A percentile compares a stretch with the other conserved stretches of the same genome.
Conservation (phyloP, 2,329 filamentous ascomycete species). For the Penicillium sp. region DNA sequence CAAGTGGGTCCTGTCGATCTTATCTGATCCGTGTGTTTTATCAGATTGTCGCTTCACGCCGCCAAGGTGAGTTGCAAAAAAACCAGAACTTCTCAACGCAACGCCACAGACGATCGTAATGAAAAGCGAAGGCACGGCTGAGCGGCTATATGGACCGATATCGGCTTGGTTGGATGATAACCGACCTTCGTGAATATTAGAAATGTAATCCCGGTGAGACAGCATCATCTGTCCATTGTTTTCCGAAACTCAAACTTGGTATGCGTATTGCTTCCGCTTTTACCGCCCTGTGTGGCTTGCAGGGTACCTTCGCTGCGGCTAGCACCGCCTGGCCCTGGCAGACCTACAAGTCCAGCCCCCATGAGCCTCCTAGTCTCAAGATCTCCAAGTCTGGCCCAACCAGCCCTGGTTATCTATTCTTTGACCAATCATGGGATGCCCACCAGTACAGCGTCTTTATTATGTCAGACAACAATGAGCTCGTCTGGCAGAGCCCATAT, state of each 20-base stretch:
- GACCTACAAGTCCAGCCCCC: not conserved
- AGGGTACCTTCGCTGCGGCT: not conserved
- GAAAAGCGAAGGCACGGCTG: not conserved
- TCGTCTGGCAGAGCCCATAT: conserved; percentile 30
- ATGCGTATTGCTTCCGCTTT: not conserved
- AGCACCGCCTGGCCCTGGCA: conserved; percentile 1
- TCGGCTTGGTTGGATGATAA: not conserved
- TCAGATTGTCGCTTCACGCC: conserved; percentile 1
- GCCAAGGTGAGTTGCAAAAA: not conserved
- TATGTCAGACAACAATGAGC: conserved; percentile 24
- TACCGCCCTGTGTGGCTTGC: not conserved
- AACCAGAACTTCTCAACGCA: not conserved
- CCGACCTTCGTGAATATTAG: conserved; percentile 1
- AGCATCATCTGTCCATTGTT: not conserved
- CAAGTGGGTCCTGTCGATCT: conserved; percentile 2
- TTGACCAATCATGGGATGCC: conserved; percentile 15
- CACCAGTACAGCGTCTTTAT: conserved; percentile 21
- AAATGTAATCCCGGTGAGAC: not conserved
- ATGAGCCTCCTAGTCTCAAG: not conserved
- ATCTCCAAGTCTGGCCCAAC: conserved; percentile 27
- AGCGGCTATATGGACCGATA: not conserved
- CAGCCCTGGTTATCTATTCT: conserved; percentile 28
- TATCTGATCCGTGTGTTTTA: conserved; percentile 7
- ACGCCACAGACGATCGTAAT: not conserved
- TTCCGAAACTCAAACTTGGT: not conserved